Percentiles rank a stretch among this genome's conserved stretches.
Evolutionary conservation across 2,329 filamentous ascomycete genomes (phyloP).

Genomic region (Aspergillus pseudoglaucus): DNA sequence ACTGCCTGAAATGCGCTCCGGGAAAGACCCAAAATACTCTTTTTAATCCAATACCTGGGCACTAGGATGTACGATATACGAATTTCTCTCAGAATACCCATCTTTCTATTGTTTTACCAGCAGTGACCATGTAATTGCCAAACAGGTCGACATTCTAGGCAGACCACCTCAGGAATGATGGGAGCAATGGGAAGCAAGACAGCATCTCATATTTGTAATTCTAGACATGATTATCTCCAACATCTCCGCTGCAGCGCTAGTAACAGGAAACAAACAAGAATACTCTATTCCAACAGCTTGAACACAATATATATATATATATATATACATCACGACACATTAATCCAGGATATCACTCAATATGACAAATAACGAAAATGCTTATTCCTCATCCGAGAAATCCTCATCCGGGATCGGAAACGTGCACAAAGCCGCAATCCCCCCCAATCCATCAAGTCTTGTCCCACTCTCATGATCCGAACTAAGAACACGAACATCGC

Average conservation of each 20-base stretch:
- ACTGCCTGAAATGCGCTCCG: slow-evolving; percentile 12
- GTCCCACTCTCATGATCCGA: slow-evolving; percentile 91
- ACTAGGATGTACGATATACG: slow-evolving; percentile 19
- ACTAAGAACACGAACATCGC: slow-evolving; percentile 82
- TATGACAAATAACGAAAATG: not conserved
- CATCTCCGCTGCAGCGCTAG: no score
- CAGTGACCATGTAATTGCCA: slow-evolving; percentile 8
- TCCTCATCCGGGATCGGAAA: slow-evolving; percentile 81
- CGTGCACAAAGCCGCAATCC: slow-evolving; percentile 83
- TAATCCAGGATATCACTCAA: not conserved
- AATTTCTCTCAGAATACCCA: slow-evolving; percentile 21
- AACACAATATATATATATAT: no score
- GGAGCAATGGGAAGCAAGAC: slow-evolving; percentile 11
- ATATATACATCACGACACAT: not conserved
- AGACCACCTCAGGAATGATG: slow-evolving; percentile 15
- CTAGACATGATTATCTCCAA: no score
- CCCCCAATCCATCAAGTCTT: slow-evolving; percentile 73
- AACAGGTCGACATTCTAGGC: slow-evolving; percentile 12
- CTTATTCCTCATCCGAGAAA: slow-evolving; percentile 49
- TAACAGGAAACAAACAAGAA: no score
- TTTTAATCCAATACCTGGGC: slow-evolving; percentile 24
- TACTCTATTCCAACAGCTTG: no score
- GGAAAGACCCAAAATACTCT: slow-evolving; percentile 9
- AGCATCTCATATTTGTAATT: no score
- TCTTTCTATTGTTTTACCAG: slow-evolving; percentile 8